Base-by-base conservation (phyloP, 129 eudicot genomes). In the Glebionis coronaria region DNA sequence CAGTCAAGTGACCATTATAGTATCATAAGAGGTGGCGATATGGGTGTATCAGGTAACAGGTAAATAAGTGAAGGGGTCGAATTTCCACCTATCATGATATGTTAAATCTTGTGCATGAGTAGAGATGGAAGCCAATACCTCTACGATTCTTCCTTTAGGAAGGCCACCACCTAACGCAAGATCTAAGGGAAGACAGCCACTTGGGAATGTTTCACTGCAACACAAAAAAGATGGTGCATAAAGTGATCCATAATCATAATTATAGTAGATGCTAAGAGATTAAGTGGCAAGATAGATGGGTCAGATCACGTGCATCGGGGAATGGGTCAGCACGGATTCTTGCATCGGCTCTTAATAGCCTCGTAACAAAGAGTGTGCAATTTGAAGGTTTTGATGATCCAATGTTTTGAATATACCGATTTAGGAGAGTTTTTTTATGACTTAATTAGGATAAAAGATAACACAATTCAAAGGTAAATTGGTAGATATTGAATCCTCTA, bases 141-240 rank as follows among this genome's bases (percentile, higher is more conserved):
- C 99, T 3, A 93, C 99, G 29, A 93, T 93, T 84, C 99, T 89
- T 51, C 99, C 99, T 80, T 84, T 89, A 56, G 99, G 99, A 61
- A 93, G 82, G 62, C 97, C 99, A 73, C 99, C 99, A 54, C 99
- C 96, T 70, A 93, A 83, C 28, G 99, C 99, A 79, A 89, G 87
- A 82, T 93, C 99, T 63, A 93, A 79, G n/a, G 97, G 80, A 77
- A 93, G 84, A 81, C 97, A 89, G 44, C 99, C 99, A 81, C 99
- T 89, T 60, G 99, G 99, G 68, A 93, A 93, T 27, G 99, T 93
- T 89, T 93, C 99, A 59, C 99, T 93, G 83, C 69, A 84, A 68
- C 54, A 67, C 20, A 61, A 25, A 63, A 62, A 28, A 49, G 19
- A 7, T 61, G 23, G 11, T 68, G 29, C 15, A 18, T 53, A 40